phyloP scores from a whole-genome alignment of 1,284 basidiomycete species.

The Hortiboletus rubellus region DNA sequence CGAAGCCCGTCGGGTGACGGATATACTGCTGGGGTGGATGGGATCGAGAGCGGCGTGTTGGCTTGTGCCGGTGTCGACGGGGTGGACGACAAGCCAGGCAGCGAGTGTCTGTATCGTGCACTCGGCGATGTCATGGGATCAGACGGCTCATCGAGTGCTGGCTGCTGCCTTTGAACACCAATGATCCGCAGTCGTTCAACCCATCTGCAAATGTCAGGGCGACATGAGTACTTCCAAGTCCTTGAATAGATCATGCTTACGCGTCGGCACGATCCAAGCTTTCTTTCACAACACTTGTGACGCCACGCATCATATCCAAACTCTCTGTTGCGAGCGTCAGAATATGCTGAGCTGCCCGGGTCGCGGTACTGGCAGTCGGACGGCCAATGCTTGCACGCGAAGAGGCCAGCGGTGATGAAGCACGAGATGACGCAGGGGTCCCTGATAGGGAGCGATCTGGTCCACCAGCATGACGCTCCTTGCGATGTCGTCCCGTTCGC shows the following conservation, averaged over 20 bases:
- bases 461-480: conserved; percentile 33
- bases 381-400: conserved; percentile 25
- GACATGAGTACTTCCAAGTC: conserved; percentile 5
- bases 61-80: conserved; percentile 34
- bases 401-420: conserved; percentile 31
- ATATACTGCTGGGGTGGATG: conserved; percentile 28
- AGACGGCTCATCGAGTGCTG: conserved; percentile 14
- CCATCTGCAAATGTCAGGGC: conserved; percentile 50
- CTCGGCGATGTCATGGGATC: conserved; percentile 10
- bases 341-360: conserved; percentile 77
- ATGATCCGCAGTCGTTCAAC: conserved; percentile 75
- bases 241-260: conserved; percentile 42
- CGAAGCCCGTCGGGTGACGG: conserved; percentile 29
- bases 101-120: conserved; percentile 15
- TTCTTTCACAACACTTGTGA: conserved; percentile 85
- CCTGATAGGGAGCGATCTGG: conserved; percentile 31
- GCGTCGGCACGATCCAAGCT: conserved; percentile 86
- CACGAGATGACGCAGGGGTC: conserved; percentile 34
- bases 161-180: conserved; percentile 61
- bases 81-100: conserved; percentile 32
- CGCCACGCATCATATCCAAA: conserved; percentile 86
- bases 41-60: conserved; percentile 28
- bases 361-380: conserved; percentile 56
- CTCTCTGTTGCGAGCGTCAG: conserved; percentile 87
- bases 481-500: conserved; percentile 27